A percentile compares a stretch with the other conserved stretches of the same genome.
Conservation (phyloP, 805 yeast genomes). For the Yamadazyma philogaea region DNA sequence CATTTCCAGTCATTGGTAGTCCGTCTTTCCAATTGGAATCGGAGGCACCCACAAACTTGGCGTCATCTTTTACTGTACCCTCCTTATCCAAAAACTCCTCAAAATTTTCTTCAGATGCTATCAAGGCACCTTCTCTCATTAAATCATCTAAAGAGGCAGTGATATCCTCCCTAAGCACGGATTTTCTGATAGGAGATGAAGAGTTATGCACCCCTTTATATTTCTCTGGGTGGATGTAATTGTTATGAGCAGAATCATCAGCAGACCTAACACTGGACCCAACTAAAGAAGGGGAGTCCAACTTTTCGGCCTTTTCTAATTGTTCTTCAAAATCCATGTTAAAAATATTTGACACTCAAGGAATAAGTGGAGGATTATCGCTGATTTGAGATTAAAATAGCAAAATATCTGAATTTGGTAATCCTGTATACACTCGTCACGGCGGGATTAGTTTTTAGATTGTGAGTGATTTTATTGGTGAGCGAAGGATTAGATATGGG, state of each 20-base stretch:
- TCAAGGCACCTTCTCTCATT: constrained; percentile 44
- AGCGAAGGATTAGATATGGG: neutral
- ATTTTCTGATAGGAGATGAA: constrained; percentile 13
- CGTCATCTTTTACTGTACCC: constrained; percentile 52
- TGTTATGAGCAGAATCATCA: constrained; percentile 43
- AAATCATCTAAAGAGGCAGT: constrained; percentile 55
- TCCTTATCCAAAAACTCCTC: constrained; percentile 50
- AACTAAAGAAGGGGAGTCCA: constrained; percentile 48
- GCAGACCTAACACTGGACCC: constrained; percentile 52
- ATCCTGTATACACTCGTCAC: neutral
- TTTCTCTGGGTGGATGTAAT: constrained; percentile 45
- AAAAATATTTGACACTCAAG: neutral
- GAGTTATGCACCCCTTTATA: constrained; percentile 22
- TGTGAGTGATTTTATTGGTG: constrained; percentile 2
- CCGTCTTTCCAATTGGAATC: neutral
- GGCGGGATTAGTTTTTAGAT: neutral
- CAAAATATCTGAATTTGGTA: constrained; percentile 3
- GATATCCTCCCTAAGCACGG: constrained; percentile 17
- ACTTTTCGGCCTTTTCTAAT: constrained; percentile 49
- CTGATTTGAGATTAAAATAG: constrained; percentile 4
- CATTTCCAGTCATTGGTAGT: neutral
- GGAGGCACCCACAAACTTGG: constrained; percentile 22
- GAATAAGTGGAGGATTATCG: constrained; percentile 1
- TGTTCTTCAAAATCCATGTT: constrained; percentile 55
- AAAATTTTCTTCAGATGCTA: constrained; percentile 51